phyloP scores from a whole-genome alignment of 108 stramenopile genomes.

The Thalassiosira profunda region DNA sequence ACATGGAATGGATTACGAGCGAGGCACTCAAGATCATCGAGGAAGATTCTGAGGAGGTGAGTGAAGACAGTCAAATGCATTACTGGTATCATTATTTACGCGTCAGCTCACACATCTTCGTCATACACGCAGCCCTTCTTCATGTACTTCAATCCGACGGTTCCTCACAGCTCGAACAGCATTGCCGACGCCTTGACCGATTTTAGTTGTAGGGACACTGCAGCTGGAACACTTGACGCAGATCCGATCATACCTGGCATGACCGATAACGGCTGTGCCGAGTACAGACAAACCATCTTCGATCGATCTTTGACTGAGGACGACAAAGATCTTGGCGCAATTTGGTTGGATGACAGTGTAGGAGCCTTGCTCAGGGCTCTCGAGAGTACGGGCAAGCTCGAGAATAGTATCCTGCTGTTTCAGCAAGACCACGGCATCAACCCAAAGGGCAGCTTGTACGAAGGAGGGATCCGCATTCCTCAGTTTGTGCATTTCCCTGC shows the following conservation, averaged over 20 bases:
- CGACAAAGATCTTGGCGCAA: constrained; percentile 26
- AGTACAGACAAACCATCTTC: too few species aligned
- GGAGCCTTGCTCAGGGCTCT: constrained; percentile 37
- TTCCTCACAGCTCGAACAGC: constrained; percentile 36
- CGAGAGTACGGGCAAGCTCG: constrained; percentile 24
- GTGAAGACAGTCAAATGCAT: too few species aligned
- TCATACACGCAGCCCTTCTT: too few species aligned
- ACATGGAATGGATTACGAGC: constrained; percentile 36
- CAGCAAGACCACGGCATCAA: constrained; percentile 50
- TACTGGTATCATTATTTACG: too few species aligned
- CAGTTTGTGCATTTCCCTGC: constrained; percentile 42
- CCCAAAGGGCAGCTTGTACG: constrained; percentile 35
- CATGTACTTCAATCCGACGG: constrained; percentile 53
- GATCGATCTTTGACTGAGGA: not conserved
- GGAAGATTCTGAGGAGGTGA: constrained; percentile 9
- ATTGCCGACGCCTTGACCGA: constrained; percentile 27
- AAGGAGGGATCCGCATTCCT: constrained; percentile 36
- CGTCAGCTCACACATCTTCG: too few species aligned
- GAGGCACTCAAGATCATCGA: constrained; percentile 37
- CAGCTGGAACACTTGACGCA: too few species aligned
- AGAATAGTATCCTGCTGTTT: constrained; percentile 49
- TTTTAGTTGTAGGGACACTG: too few species aligned
- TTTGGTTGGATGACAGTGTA: constrained; percentile 55
- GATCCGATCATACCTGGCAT: too few species aligned
- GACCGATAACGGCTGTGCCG: too few species aligned